phyloP scores from a whole-genome alignment of 2,329 filamentous ascomycete species.

The Penicillium digitatum region DNA sequence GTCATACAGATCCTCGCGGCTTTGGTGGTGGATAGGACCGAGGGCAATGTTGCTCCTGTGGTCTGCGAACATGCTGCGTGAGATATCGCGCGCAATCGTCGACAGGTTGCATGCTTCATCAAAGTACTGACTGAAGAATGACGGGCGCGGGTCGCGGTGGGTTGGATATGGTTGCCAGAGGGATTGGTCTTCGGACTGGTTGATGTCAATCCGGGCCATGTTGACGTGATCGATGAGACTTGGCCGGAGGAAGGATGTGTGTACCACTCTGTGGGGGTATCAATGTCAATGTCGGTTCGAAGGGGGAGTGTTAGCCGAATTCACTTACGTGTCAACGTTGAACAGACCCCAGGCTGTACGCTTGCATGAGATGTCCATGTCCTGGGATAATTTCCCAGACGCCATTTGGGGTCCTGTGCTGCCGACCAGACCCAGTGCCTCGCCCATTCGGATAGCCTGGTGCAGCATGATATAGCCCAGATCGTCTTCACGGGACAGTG shows the following conservation, averaged over 20 bases:
- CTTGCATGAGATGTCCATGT: slow-evolving; percentile 32
- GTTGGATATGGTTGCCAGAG: slow-evolving; percentile 35
- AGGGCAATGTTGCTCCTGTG: slow-evolving; percentile 5
- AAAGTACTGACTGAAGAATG: slow-evolving; percentile 32
- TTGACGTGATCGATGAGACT: slow-evolving; percentile 36
- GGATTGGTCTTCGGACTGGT: slow-evolving; percentile 17
- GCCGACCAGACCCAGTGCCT: slow-evolving; percentile 33
- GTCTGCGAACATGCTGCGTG: slow-evolving; percentile 29
- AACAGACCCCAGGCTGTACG: slow-evolving; percentile 39
- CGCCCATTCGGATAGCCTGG: slow-evolving; percentile 34
- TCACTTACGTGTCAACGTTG: slow-evolving; percentile 38
- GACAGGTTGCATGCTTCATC: slow-evolving; percentile 35
- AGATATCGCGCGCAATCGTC: slow-evolving; percentile 37
- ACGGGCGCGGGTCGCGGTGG: slow-evolving; percentile 26
- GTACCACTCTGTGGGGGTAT: slow-evolving; percentile 26
- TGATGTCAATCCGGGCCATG: slow-evolving; percentile 20
- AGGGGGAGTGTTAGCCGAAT: background rate
- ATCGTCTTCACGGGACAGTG: slow-evolving; percentile 36
- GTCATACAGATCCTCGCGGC: slow-evolving; percentile 30
- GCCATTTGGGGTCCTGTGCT: slow-evolving; percentile 21
- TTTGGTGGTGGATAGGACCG: slow-evolving; percentile 15
- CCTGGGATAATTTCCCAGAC: slow-evolving; percentile 23
- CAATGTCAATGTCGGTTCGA: background rate
- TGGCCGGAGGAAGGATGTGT: slow-evolving; percentile 35
- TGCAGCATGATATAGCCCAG: slow-evolving; percentile 39